Percentiles rank a stretch among this genome's conserved stretches.
Evolutionary conservation across 2,329 filamentous ascomycete genomes (phyloP).

Genomic region (Paracorniculantispora psalliotae): DNA sequence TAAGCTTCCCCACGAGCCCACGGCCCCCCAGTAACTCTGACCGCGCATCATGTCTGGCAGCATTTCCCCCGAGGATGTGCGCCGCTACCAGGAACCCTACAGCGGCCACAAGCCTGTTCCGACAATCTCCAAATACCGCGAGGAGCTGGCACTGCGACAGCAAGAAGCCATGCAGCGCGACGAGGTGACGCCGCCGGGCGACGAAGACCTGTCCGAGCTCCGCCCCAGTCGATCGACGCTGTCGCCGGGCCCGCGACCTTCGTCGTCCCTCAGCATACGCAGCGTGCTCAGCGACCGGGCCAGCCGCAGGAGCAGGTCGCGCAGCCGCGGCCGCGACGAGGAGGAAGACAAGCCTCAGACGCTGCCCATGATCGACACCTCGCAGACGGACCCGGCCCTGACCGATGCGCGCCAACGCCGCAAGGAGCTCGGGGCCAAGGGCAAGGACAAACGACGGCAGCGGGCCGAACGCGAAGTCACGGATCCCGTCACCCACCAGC

Average conservation of each 20-base stretch:
- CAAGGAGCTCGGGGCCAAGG: conserved; percentile 32
- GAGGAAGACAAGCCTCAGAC: conserved; percentile 16
- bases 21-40: background rate
- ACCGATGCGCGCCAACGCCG: conserved; percentile 42
- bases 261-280: conserved; percentile 16
- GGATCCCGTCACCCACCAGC: conserved; percentile 67
- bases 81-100: conserved; percentile 37
- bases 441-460: conserved; percentile 38
- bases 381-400: conserved; percentile 30
- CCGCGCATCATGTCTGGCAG: conserved; percentile 28
- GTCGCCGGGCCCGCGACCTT: conserved; percentile 28
- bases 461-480: conserved; percentile 59
- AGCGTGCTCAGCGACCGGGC: conserved; percentile 4
- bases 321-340: conserved; percentile 13
- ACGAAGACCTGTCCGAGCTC: conserved; percentile 26
- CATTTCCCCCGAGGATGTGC: conserved; percentile 33
- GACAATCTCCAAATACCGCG: conserved; percentile 44
- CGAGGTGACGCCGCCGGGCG: conserved; percentile 15
- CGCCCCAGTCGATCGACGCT: background rate
- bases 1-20: conserved; percentile 6
- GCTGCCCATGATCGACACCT: conserved; percentile 28
- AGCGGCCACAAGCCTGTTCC: conserved; percentile 40
- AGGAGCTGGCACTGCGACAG: conserved; percentile 42
- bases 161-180: conserved; percentile 32
- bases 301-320: conserved; percentile 11